Conservation (phyloP, 352 stramenopile species). For the Globisporangium echinulatum region DNA sequence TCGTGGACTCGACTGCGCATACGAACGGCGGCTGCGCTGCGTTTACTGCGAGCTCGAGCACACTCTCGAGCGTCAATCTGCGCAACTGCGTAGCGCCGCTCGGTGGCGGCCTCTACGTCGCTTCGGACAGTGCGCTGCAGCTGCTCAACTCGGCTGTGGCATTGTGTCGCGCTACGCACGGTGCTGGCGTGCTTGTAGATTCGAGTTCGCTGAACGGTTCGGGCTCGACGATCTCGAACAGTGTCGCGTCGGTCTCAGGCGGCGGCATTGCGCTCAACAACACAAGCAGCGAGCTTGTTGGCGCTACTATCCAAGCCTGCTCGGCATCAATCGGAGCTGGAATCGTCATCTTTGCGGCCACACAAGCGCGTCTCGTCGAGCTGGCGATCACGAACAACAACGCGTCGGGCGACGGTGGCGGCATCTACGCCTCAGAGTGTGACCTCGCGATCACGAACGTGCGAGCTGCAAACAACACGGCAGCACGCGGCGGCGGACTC, state of each 20-base stretch:
- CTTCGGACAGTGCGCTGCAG: slow-evolving; percentile 12
- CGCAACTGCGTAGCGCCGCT: slow-evolving; percentile 13
- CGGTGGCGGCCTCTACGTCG: slow-evolving; percentile 24
- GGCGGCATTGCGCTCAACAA: slow-evolving; percentile 29
- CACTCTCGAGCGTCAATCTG: background rate
- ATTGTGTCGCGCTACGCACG: slow-evolving; percentile 14
- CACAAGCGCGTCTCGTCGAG: slow-evolving; percentile 3
- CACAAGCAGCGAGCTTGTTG: slow-evolving; percentile 16
- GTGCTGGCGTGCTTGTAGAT: slow-evolving; percentile 26
- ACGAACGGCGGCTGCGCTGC: slow-evolving; percentile 20
- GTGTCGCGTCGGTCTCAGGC: slow-evolving; percentile 12
- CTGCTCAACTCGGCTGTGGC: slow-evolving; percentile 7
- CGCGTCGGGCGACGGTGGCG: slow-evolving; percentile 21
- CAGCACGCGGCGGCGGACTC: slow-evolving; percentile 21
- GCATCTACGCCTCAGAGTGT: slow-evolving; percentile 11
- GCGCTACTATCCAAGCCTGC: slow-evolving; percentile 19
- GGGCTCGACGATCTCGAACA: slow-evolving; percentile 6
- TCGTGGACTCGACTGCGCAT: slow-evolving; percentile 13
- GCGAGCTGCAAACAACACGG: slow-evolving; percentile 16
- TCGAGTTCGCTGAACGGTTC: slow-evolving; percentile 16
- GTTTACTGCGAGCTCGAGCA: slow-evolving; percentile 15
- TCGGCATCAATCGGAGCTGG: slow-evolving; percentile 21
- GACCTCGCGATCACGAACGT: slow-evolving; percentile 9
- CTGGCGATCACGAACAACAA: slow-evolving; percentile 14
- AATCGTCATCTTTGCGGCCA: slow-evolving; percentile 5